Percentiles rank a stretch among this genome's conserved stretches.
Evolutionary conservation across 495 filamentous ascomycete genomes (phyloP).

Genomic region (Penicillium egyptiacum): DNA sequence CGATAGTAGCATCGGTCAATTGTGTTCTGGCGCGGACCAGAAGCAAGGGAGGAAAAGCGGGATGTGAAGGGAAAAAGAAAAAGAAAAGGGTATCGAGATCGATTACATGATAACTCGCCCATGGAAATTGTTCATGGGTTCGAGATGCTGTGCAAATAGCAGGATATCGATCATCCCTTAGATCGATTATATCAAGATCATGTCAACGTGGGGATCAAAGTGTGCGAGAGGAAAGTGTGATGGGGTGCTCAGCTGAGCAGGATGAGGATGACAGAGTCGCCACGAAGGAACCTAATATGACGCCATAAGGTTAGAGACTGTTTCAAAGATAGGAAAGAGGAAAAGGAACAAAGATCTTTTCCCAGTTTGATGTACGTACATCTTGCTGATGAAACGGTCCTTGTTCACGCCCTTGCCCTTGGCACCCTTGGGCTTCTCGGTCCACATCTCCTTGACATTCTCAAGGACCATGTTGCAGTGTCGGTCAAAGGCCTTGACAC

Average conservation of each 20-base stretch:
- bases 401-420: slow-evolving; percentile 93
- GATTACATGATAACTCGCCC: slow-evolving; percentile 23
- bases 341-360: background rate
- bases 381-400: slow-evolving; percentile 97
- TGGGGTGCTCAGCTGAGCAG: slow-evolving; percentile 66
- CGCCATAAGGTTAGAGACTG: slow-evolving; percentile 8
- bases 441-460: slow-evolving; percentile 99
- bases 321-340: slow-evolving; percentile 1
- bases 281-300: slow-evolving; percentile 75
- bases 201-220: slow-evolving; percentile 20
- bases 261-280: slow-evolving; percentile 92
- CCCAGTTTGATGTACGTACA: slow-evolving; percentile 57
- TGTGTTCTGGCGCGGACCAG: slow-evolving; percentile 15
- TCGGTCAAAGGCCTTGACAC: slow-evolving; percentile 85
- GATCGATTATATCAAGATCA: slow-evolving; percentile 17
- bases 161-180: slow-evolving; percentile 17
- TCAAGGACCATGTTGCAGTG: slow-evolving; percentile 98
- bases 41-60: slow-evolving; percentile 27
- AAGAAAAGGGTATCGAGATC: slow-evolving; percentile 31
- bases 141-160: slow-evolving; percentile 16
- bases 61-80: slow-evolving; percentile 9
- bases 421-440: slow-evolving; percentile 85
- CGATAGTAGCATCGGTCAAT: slow-evolving; percentile 4
- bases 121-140: slow-evolving; percentile 7
- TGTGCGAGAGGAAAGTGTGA: slow-evolving; percentile 14